A percentile compares a stretch with the other conserved stretches of the same genome.
These are phyloP conservation scores for Scenedesmus sp. DNA, from an alignment of 163 green algal genomes.

Conservation along the genomic window DNA sequence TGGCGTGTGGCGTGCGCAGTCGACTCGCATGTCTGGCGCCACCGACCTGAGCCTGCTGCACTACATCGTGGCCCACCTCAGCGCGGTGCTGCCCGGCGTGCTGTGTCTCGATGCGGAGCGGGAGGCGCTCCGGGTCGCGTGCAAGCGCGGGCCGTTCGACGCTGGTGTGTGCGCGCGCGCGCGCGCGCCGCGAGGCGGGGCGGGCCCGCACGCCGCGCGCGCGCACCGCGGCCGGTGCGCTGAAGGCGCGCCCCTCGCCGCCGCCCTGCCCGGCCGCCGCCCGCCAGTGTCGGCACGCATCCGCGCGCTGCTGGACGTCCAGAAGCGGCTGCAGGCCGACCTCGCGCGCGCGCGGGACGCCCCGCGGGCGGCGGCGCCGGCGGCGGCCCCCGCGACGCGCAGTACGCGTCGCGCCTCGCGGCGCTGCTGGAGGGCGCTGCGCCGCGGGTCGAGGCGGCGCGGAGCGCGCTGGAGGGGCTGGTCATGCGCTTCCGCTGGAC, in stretches of 20 bases:
- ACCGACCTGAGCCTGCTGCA: slow-evolving; percentile 44
- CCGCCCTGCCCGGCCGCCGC: neutral
- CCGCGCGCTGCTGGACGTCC: slow-evolving; percentile 13
- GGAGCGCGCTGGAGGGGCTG: slow-evolving; percentile 9
- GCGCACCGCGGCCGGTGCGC: too few relatives aligned
- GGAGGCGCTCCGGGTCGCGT: slow-evolving; percentile 23
- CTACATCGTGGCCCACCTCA: slow-evolving; percentile 42
- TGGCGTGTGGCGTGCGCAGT: slow-evolving; percentile 15
- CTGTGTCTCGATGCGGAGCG: slow-evolving; percentile 29
- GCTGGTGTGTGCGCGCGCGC: slow-evolving; percentile 17
- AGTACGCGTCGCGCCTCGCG: slow-evolving; percentile 9
- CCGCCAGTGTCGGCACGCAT: slow-evolving; percentile 22
- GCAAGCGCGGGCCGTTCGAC: slow-evolving; percentile 32
- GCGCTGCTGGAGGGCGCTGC: slow-evolving; percentile 10
- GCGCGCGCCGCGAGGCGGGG: neutral
- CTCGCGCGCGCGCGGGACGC: neutral
- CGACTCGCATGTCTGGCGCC: slow-evolving; percentile 29
- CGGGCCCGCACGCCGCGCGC: too few relatives aligned
- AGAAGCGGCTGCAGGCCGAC: slow-evolving; percentile 25
- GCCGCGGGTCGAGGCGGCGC: neutral
- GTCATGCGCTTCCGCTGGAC: slow-evolving; percentile 15
- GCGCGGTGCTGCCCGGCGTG: slow-evolving; percentile 17
- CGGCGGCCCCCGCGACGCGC: neutral
- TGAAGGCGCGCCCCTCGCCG: neutral
- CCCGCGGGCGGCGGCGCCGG: neutral